phyloP scores from a whole-genome alignment of 495 filamentous ascomycete genomes.

The Daldinia grandis region DNA sequence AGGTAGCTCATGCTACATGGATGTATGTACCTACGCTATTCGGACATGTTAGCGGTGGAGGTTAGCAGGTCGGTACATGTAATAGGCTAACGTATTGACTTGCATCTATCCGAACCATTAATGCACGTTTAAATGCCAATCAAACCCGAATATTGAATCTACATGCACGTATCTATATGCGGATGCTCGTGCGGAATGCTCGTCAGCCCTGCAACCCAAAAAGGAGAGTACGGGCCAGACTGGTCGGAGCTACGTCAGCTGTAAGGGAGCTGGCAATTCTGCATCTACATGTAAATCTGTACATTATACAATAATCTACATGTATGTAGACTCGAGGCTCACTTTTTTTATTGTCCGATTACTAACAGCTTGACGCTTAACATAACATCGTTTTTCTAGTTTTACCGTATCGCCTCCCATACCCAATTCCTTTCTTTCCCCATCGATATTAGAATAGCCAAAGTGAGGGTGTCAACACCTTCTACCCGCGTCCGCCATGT shows the following conservation, averaged over 20 bases:
- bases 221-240: slow-evolving; percentile 12
- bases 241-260: slow-evolving; percentile 46
- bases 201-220: slow-evolving; percentile 22
- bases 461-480: slow-evolving; percentile 50
- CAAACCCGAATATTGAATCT: slow-evolving; percentile 2
- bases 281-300: slow-evolving; percentile 8
- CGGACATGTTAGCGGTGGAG: not conserved
- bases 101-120: slow-evolving; percentile 28
- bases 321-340: slow-evolving; percentile 9
- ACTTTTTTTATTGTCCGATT: slow-evolving; percentile 24
- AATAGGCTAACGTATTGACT: slow-evolving; percentile 20
- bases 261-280: slow-evolving; percentile 1
- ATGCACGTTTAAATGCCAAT: slow-evolving; percentile 31
- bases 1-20: not conserved
- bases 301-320: not conserved
- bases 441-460: slow-evolving; percentile 17
- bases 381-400: not conserved
- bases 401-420: not conserved
- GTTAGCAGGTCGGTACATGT: not conserved
- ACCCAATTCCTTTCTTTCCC: slow-evolving; percentile 17
- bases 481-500: slow-evolving; percentile 74
- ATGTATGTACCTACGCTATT: too few species aligned
- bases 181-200: not conserved
- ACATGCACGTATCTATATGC: not conserved
- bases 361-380: not conserved